These are phyloP conservation scores for Pythium utonaiense DNA, from an alignment of 352 stramenopile species.

Conservation along the genomic window DNA sequence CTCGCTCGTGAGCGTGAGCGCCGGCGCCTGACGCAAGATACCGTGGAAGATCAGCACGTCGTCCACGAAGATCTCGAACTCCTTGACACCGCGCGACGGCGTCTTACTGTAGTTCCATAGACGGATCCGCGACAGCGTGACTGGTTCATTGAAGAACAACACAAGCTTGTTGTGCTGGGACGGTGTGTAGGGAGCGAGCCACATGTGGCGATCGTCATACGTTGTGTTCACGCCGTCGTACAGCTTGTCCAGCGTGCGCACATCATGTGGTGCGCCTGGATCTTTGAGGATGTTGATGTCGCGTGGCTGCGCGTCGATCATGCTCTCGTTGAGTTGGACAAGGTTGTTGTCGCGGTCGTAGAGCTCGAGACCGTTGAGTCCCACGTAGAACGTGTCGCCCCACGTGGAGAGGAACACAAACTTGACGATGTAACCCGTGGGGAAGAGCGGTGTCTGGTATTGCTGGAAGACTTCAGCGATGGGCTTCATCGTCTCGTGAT, in stretches of 20 bases:
- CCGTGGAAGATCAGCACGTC: constrained; percentile 79
- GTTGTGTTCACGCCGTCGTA: constrained; percentile 72
- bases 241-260: constrained; percentile 72
- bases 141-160: constrained; percentile 74
- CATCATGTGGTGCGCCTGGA: constrained; percentile 44
- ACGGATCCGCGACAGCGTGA: constrained; percentile 73
- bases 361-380: constrained; percentile 78
- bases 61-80: constrained; percentile 84
- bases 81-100: constrained; percentile 58
- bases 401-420: constrained; percentile 75
- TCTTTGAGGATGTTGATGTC: constrained; percentile 87
- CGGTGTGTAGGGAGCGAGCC: constrained; percentile 63
- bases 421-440: constrained; percentile 85
- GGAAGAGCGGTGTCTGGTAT: constrained; percentile 85
- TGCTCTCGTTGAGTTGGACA: constrained; percentile 36
- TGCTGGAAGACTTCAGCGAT: constrained; percentile 72
- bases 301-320: constrained; percentile 64
- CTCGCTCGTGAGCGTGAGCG: constrained; percentile 28
- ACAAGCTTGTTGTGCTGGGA: constrained; percentile 66
- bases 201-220: constrained; percentile 77
- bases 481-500: constrained; percentile 32
- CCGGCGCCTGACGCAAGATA: constrained; percentile 37
- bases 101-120: constrained; percentile 91
- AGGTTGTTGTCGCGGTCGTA: constrained; percentile 51
- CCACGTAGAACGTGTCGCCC: constrained; percentile 76